These are phyloP conservation scores for Gossypium davidsonii DNA, from an alignment of 441 rosid genomes.

Conservation along the genomic window DNA sequence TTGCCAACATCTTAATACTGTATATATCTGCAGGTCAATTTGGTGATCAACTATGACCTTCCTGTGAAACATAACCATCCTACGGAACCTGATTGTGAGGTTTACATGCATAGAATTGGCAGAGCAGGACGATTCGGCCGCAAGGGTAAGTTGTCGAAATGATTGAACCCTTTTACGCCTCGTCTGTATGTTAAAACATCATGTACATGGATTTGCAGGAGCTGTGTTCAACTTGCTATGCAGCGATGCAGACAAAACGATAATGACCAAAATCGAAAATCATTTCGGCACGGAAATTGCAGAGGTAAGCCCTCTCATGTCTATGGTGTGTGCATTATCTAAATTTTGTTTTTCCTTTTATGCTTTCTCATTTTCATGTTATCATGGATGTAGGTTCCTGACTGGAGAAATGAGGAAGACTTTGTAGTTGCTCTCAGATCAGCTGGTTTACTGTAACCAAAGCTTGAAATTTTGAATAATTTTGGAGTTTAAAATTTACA, in stretches of 20 bases:
- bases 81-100: neutral
- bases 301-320: neutral
- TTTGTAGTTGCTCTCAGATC: neutral
- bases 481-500: too few species aligned
- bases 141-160: neutral
- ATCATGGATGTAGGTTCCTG: neutral
- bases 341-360: neutral
- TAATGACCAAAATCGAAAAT: conserved; percentile 65
- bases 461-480: too few species aligned
- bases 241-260: conserved; percentile 33
- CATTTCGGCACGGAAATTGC: conserved; percentile 40
- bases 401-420: neutral
- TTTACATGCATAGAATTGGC: neutral
- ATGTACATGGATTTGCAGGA: conserved; percentile 32
- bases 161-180: neutral
- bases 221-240: conserved; percentile 79
- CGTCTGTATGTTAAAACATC: too few species aligned
- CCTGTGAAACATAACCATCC: neutral
- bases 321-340: neutral
- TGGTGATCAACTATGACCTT: neutral
- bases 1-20: neutral
- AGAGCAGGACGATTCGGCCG: neutral
- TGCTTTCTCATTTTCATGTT: neutral
- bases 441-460: neutral
- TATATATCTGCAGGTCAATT: neutral